Base-by-base conservation (phyloP, 169 alveolate species). In the Plasmodium knowlesi region DNA sequence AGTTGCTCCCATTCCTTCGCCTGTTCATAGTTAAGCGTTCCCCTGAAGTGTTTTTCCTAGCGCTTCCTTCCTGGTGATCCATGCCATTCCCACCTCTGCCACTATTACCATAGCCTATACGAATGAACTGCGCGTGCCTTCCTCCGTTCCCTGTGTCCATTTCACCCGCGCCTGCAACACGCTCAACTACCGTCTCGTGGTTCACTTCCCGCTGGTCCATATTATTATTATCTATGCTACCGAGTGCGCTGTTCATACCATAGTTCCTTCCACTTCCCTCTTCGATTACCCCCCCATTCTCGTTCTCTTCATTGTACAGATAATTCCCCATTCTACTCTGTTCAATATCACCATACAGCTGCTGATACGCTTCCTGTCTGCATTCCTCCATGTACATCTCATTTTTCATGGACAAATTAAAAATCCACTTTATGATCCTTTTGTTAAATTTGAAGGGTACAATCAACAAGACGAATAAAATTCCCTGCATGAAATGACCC, bases 401-500 rank as follows among this genome's bases (percentile, higher is more conserved):
- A 37, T 71, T 83, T 30, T 86, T 41, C n/a, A 28, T 53, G 30
- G 25, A 54, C n/a, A 12, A 6, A 10, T 86, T 41, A 43, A 37
- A 54, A 37, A 86, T 34, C 32, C 22, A 86, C 16, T 74, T 86
- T 16, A 54, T 57, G 16, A 86, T 46, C 67, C 25, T 74, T 28
- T 86, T 53, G 43, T 72, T 86, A 76, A 86, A 86, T 50, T 37
- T 32, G 43, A 86, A 86, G 22, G 93, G 93, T 6, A 86, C 93
- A 43, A 70, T 50, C 5, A 86, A 50, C 43, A 86, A 25, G 41
- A 86, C 86, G 80, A 86, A 86, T 22, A 28, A 5, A n/a, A 86
- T 1, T 3, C 93, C 93, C 41, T 86, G 93, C 41, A 53, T 19
- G 37, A 86, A 74, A 86, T 86, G 93, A 8, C 93, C 86, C n/a